A percentile compares a stretch with the other conserved stretches of the same genome.
Evolutionary conservation across 257 asterid genomes (phyloP).

Genomic region (Salvia miltiorrhiza): DNA sequence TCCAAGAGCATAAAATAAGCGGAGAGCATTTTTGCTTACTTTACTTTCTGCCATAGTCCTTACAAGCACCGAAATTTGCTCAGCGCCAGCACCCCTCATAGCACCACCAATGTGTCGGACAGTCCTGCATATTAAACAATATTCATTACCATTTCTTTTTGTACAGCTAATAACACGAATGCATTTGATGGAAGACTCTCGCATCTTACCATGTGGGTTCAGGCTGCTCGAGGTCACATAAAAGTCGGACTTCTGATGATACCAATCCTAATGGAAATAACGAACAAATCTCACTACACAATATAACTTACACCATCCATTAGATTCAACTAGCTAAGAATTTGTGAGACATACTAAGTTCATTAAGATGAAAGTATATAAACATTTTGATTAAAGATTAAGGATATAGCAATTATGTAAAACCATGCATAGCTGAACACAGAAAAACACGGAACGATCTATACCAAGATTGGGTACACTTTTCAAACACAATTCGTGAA

Average conservation of each 20-base stretch:
- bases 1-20: conserved; percentile 77
- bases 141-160: conserved; percentile 9
- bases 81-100: conserved; percentile 91
- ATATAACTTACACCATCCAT: background rate
- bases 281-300: background rate
- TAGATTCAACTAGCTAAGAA: background rate
- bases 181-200: background rate
- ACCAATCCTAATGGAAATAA: conserved; percentile 55
- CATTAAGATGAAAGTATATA: background rate
- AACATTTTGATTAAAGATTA: background rate
- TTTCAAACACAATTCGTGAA: conserved; percentile 85
- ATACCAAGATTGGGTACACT: conserved; percentile 80
- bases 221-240: conserved; percentile 91
- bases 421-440: background rate
- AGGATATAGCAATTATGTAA: background rate
- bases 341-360: background rate
- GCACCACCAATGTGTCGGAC: conserved; percentile 95
- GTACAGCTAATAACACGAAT: background rate
- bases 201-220: conserved; percentile 85
- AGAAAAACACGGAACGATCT: background rate
- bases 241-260: conserved; percentile 77
- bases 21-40: conserved; percentile 82
- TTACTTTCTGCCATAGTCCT: conserved; percentile 81
- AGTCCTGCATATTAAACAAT: conserved; percentile 46
- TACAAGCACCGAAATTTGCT: conserved; percentile 82